Base-by-base conservation (phyloP, 2,329 filamentous ascomycete species). In the Cladorrhinum sp. region DNA sequence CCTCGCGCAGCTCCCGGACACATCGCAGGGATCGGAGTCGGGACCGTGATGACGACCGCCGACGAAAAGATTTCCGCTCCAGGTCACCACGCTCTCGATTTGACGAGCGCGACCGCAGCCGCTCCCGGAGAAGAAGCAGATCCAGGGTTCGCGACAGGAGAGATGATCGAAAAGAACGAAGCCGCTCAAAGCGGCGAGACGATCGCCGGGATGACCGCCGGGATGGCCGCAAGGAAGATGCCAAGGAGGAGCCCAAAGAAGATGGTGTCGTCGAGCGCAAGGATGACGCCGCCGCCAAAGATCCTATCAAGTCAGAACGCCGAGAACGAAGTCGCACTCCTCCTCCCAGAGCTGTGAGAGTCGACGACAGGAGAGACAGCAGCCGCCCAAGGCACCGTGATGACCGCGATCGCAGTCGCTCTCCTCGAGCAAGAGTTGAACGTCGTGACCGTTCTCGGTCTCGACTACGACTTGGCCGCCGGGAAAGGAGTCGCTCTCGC, bases 401-500 rank as follows among this genome's bases (percentile, higher is more conserved):
- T 33, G 66, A 56, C 52, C 69, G 70, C 23, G 67, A 67, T 16
- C 64, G 68, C 6, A 70, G 64, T 23, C 64, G 70, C 69, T 64
- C 74, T 64, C 58, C 73, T 64, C 54, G 69, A 64, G 56, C 71
- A 60, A 59, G 64, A 33, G 57, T 60, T 3, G 66, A 69, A 8
- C 66, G 66, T 68, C 61, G 71, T 65, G 68, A 75, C 70, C 64
- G 67, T 6, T 68, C 66, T 30, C 66, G 66, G 4, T 69, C 68
- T 28, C 69, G 73, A n/a, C 66, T 72, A 2, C 57, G 65, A 12
- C 60, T 57, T 3, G 55, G 58, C 24, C 64, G 61, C 20, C 74
- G 79, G 2, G 62, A 73, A 2, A 70, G 74, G 57, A 75, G 70
- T 23, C 76, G 76, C 16, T 79, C 79, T n/a, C 72, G 74, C 12